Evolutionary conservation across 2,329 filamentous ascomycete genomes (phyloP), one percentile per base, ranked within the genome.

Genomic region (Aspergillus novoparasiticus): DNA sequence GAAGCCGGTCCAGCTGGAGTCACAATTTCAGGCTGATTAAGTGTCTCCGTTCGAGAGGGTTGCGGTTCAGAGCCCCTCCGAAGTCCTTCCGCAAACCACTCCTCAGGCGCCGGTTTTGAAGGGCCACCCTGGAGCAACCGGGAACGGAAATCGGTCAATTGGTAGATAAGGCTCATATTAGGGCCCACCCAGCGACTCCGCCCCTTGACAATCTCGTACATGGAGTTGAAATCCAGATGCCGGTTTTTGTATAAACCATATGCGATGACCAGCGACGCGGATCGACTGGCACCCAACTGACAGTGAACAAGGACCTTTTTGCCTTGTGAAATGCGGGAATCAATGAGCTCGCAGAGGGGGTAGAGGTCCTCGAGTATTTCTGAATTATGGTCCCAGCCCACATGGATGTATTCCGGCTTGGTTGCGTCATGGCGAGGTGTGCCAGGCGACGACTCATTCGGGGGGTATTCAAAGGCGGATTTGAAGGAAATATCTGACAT

Each of bases 121-220:
- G 71, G 65, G 12, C 70, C 69, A 32, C 73, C 71, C 57, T 78
- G 72, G 61, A 75, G 60, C 41, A 82, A 66, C 48, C 77, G 77
- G 16, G 76, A 73, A 59, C 86, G 82, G 71, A 89, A 89, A 72
- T 89, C 87, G 34, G 87, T 87, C 55, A 89, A 79, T 71, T 89
- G 87, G 81, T 89, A 89, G 72, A 89, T 89, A 61, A 89, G 78
- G 68, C 87, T 89, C 87, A 89, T 89, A 73, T 89, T 89, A 1
- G 87, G 87, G 2, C 87, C 87, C 51, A 89, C 88, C 87, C 87
- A 89, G 72, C 85, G 86, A 78, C 87, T 89, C 64, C 85, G 82
- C 69, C 81, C 83, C 76, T 89, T 89, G 34, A 89, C 86, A 46
- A 82, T 79, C 73, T 87, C 85, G 70, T 89, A 89, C 64, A 87